phyloP scores from a whole-genome alignment of 148 eudicot genomes.

The Talinum fruticosum region DNA sequence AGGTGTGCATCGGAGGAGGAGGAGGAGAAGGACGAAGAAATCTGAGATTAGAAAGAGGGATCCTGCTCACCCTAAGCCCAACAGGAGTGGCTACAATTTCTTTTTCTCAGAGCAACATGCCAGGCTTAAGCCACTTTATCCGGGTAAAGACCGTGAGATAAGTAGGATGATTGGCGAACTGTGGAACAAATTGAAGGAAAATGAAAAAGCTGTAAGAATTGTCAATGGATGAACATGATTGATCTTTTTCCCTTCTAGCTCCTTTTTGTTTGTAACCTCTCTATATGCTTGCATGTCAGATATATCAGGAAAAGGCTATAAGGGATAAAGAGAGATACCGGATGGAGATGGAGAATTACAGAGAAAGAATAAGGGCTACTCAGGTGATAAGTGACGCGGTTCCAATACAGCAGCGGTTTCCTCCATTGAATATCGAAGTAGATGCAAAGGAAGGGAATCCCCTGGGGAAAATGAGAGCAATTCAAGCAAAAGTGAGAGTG shows the following conservation, averaged over 20 bases:
- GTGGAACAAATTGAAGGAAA: conserved; percentile 67
- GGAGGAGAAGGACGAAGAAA: conserved; percentile 59
- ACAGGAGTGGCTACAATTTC: conserved; percentile 90
- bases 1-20: conserved; percentile 35
- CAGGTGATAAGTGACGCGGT: conserved; percentile 46
- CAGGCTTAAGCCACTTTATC: conserved; percentile 62
- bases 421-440: conserved; percentile 27
- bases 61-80: conserved; percentile 94
- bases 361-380: conserved; percentile 43
- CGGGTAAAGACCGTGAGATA: conserved; percentile 77
- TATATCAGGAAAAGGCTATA: conserved; percentile 75
- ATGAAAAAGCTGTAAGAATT: conserved; percentile 61
- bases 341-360: conserved; percentile 71
- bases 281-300: conserved; percentile 32
- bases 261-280: not conserved
- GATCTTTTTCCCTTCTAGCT: not conserved
- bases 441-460: conserved; percentile 30
- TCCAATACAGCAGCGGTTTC: conserved; percentile 59
- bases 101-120: conserved; percentile 95
- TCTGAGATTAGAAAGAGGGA: conserved; percentile 76
- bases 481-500: conserved; percentile 34
- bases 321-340: conserved; percentile 86
- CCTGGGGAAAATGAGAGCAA: conserved; percentile 38
- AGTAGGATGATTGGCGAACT: conserved; percentile 93
- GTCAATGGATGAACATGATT: not conserved